Evolutionary conservation across 768 basidiomycete genomes (phyloP).

Genomic region (Solioccasus polychromus): DNA sequence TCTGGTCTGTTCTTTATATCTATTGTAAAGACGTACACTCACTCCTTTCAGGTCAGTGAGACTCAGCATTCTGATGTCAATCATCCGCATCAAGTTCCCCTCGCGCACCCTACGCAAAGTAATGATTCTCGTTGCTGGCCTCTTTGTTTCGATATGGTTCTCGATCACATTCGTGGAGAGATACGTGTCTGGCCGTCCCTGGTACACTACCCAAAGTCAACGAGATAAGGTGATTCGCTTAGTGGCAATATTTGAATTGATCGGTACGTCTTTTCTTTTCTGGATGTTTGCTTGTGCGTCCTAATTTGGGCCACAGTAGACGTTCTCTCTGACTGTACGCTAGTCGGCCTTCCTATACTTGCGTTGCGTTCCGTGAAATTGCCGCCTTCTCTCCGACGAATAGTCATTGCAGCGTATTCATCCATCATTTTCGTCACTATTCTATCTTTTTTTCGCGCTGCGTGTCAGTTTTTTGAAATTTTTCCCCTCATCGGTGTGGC

Average conservation of each 20-base stretch:
- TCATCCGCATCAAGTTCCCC: slow-evolving; percentile 9
- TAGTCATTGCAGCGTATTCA: slow-evolving; percentile 7
- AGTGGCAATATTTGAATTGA: slow-evolving; percentile 14
- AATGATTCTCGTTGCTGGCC: slow-evolving; percentile 2
- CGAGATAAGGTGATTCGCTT: not conserved
- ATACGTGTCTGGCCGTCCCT: not conserved
- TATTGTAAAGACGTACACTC: not conserved
- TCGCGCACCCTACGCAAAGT: slow-evolving; percentile 5
- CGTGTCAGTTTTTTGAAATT: slow-evolving; percentile 5
- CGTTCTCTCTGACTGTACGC: slow-evolving; percentile 15
- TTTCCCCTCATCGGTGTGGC: not conserved
- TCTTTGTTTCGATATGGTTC: slow-evolving; percentile 14
- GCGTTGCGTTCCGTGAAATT: slow-evolving; percentile 6
- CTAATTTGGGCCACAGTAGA: slow-evolving; percentile 16
- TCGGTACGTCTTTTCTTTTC: slow-evolving; percentile 7
- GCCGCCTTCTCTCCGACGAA: slow-evolving; percentile 1
- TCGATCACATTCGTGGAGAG: slow-evolving; percentile 3
- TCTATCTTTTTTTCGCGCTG: slow-evolving; percentile 4
- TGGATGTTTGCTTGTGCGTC: not conserved
- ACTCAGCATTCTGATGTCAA: slow-evolving; percentile 14
- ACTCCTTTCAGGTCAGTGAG: slow-evolving; percentile 10
- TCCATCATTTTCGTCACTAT: slow-evolving; percentile 8
- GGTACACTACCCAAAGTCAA: not conserved
- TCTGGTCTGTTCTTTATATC: slow-evolving; percentile 11
- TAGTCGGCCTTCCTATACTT: slow-evolving; percentile 12